A percentile compares a stretch with the other conserved stretches of the same genome.
Conservation (phyloP, 169 alveolate species). For the Plasmodium berghei region DNA sequence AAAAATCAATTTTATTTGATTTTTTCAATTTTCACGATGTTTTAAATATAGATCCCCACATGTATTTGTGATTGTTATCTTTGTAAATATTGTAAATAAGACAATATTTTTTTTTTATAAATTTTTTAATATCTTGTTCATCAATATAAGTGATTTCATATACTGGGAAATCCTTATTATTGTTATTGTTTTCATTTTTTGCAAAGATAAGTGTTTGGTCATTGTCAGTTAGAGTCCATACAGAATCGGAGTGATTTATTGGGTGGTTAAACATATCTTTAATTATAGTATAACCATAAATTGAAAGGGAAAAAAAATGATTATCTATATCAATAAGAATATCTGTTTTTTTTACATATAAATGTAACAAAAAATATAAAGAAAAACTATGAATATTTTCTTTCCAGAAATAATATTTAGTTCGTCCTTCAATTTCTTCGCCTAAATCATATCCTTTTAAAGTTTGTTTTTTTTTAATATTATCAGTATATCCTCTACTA, state of each 20-base stretch:
- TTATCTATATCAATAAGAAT: slow-evolving; percentile 49
- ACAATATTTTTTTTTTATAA: slow-evolving; percentile 27
- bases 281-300: slow-evolving; percentile 27
- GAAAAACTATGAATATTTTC: slow-evolving; percentile 46
- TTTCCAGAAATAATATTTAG: slow-evolving; percentile 69
- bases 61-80: slow-evolving; percentile 71
- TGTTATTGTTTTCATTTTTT: not conserved
- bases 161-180: slow-evolving; percentile 20
- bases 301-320: slow-evolving; percentile 35
- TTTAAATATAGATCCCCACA: slow-evolving; percentile 78
- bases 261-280: slow-evolving; percentile 70
- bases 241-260: slow-evolving; percentile 37
- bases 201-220: not conserved
- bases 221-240: slow-evolving; percentile 62
- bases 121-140: slow-evolving; percentile 30
- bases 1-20: no score
- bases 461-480: slow-evolving; percentile 73
- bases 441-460: slow-evolving; percentile 76
- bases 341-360: slow-evolving; percentile 45
- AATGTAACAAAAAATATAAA: slow-evolving; percentile 47
- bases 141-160: slow-evolving; percentile 17
- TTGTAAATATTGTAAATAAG: slow-evolving; percentile 67
- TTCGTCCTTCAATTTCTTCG: slow-evolving; percentile 62
- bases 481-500: slow-evolving; percentile 77
- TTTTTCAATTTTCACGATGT: slow-evolving; percentile 8